These are phyloP conservation scores for Candida sp. DNA, from an alignment of 1,139 yeast species.

Conservation along the genomic window DNA sequence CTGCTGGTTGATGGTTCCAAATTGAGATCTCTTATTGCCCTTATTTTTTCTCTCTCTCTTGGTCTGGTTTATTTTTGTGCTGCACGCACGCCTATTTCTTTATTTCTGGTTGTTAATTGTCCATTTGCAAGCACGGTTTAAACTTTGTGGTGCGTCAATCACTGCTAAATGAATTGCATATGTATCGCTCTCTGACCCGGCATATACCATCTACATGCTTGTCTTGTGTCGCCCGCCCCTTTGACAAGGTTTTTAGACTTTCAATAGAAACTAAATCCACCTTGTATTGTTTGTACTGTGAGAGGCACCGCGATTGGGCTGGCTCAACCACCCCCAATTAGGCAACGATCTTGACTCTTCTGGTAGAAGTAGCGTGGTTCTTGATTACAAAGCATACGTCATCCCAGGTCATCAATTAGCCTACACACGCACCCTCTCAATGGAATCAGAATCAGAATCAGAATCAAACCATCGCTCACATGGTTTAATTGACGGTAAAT, in stretches of 20 bases:
- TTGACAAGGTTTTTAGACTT: not conserved
- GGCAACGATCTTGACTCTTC: not conserved
- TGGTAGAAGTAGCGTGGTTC: not conserved
- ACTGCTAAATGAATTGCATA: too few relatives aligned
- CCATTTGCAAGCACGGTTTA: not conserved
- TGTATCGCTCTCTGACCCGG: too few relatives aligned
- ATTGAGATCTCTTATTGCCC: not conserved
- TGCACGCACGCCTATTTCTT: not conserved
- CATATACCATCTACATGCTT: too few relatives aligned
- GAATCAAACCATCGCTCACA: too few relatives aligned
- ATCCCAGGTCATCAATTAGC: not conserved
- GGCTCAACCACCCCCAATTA: not conserved
- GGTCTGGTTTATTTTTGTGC: too few relatives aligned
- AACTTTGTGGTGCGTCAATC: not conserved
- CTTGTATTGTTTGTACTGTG: not conserved
- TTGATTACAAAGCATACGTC: not conserved
- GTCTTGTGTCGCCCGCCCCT: too few relatives aligned
- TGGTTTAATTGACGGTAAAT: too few relatives aligned
- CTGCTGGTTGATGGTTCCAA: slow-evolving; percentile 2
- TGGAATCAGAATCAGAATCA: too few relatives aligned
- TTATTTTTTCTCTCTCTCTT: not conserved
- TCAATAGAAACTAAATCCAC: not conserved
- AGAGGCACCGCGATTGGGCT: not conserved
- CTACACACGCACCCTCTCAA: too few relatives aligned
- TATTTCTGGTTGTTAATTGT: not conserved